Conservation (phyloP, 192 early-diverging fungal species). For the Umbelopsis sp. region DNA sequence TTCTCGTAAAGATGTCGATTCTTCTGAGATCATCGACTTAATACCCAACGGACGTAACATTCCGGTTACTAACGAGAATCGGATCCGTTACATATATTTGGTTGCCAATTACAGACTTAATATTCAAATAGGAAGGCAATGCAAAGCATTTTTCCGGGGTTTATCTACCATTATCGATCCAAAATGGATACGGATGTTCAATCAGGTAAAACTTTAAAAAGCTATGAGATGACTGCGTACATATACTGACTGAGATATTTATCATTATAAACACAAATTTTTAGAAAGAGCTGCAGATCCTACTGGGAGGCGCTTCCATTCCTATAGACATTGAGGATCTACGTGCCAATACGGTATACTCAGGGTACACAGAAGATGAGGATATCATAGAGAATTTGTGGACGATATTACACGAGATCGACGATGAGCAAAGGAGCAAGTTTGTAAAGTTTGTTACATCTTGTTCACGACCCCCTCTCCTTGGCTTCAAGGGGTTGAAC, state of each 20-base stretch:
- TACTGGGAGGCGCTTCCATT: conserved; percentile 78
- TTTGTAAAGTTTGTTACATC: conserved; percentile 90
- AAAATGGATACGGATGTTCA: conserved; percentile 92
- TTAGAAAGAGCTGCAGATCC: conserved; percentile 84
- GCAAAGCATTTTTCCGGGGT: conserved; percentile 83
- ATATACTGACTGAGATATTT: too few species aligned
- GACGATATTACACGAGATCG: conserved; percentile 45
- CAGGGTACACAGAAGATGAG: conserved; percentile 69
- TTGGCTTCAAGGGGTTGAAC: conserved; percentile 82
- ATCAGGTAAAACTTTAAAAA: conserved; percentile 48
- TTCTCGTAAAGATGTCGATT: neutral
- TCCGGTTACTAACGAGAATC: conserved; percentile 84
- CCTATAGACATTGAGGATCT: conserved; percentile 82
- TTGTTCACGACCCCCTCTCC: conserved; percentile 85
- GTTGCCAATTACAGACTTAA: conserved; percentile 91
- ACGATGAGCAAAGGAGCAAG: conserved; percentile 46
- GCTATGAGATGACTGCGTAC: too few species aligned
- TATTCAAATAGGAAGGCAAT: conserved; percentile 73
- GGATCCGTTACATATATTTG: conserved; percentile 84
- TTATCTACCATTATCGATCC: conserved; percentile 84
- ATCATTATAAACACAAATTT: neutral
- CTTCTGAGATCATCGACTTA: conserved; percentile 61
- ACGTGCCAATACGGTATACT: conserved; percentile 71
- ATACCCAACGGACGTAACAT: conserved; percentile 75
- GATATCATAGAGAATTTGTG: conserved; percentile 77